Evolutionary conservation across 768 basidiomycete genomes (phyloP).

Genomic region (Tephrocybe rancida): DNA sequence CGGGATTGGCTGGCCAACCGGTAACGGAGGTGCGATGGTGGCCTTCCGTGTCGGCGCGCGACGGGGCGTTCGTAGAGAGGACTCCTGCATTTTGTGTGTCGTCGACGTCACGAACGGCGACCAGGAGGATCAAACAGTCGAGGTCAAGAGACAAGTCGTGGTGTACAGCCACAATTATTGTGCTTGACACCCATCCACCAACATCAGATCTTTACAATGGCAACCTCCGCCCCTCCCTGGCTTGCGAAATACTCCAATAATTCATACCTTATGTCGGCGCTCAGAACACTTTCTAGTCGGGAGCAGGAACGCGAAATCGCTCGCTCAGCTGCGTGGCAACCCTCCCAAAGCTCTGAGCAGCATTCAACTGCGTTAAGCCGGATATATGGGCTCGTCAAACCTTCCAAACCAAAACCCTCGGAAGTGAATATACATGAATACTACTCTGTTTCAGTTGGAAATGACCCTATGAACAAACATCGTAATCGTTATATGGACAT

Average conservation of each 20-base stretch:
- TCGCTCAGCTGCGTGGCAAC: conserved; percentile 10
- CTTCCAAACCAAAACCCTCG: background rate
- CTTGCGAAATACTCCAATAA: conserved; percentile 9
- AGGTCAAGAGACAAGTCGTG: background rate
- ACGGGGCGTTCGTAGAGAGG: conserved; percentile 24
- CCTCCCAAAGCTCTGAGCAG: background rate
- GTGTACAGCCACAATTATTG: conserved; percentile 7
- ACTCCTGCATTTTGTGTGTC: conserved; percentile 18
- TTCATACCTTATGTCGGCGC: conserved; percentile 10
- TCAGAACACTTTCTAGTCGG: conserved; percentile 10
- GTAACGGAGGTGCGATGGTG: conserved; percentile 19
- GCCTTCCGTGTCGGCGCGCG: conserved; percentile 23
- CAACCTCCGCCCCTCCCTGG: conserved; percentile 14
- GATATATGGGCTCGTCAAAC: background rate
- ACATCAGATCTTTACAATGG: background rate
- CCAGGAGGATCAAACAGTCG: background rate
- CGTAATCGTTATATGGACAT: conserved; percentile 77
- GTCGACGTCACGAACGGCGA: conserved; percentile 6
- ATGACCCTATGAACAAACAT: conserved; percentile 40
- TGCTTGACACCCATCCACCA: conserved; percentile 3
- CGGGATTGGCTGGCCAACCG: conserved; percentile 25
- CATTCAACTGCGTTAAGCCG: background rate
- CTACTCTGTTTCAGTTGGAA: conserved; percentile 61
- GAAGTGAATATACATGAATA: conserved; percentile 27
- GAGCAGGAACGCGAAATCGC: conserved; percentile 17